Base-by-base conservation (phyloP, 805 yeast species). In the Candida vartiovaarae region DNA sequence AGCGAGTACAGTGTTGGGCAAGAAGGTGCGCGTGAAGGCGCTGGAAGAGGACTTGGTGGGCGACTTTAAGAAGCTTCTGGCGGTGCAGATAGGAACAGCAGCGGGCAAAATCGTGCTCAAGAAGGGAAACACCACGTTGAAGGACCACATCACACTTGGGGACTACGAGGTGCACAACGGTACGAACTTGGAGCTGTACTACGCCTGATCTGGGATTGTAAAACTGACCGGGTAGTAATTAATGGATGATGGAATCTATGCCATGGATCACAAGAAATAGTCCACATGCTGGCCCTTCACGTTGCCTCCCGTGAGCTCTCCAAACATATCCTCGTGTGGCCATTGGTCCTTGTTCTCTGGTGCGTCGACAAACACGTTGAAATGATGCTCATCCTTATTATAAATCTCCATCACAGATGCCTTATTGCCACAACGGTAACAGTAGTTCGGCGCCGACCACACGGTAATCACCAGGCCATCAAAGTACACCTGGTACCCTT, bases 401-500 rank as follows among this genome's bases (percentile, higher is more conserved):
- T 75, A 76, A 5, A 93, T 79, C 62, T 93, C 99, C 49, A 93
- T 71, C n/a, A 93, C 90, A n/a, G 96, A 85, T 4, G 99, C 99
- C 60, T 88, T 80, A 60, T 93, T 93, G 1, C 99, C 99, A 63
- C 99, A 93, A 48, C 99, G 64, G 57, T 93, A 93, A 60, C 99
- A 93, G 60, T 93, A 93, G 60, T 93, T 93, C 0, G 99, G 99
- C 0, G 99, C 99, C 1, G 93, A 82, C 99, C 99, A 93, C 6
- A 93, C 98, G 0, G 99, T 93, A 32, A 95, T 82, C 38, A 95
- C 86, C 49, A 84, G 74, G 3, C 96, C 97, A 44, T 80, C 79
- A 76, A 95, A 93, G 57, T 90, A 81, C 42, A 87, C 81, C 51
- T 91, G 96, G 59, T 80, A 93, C 1, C 99, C 99, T 57, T 91